Conservation (phyloP, 305 asterid genomes). For the Solanum hybrid region DNA sequence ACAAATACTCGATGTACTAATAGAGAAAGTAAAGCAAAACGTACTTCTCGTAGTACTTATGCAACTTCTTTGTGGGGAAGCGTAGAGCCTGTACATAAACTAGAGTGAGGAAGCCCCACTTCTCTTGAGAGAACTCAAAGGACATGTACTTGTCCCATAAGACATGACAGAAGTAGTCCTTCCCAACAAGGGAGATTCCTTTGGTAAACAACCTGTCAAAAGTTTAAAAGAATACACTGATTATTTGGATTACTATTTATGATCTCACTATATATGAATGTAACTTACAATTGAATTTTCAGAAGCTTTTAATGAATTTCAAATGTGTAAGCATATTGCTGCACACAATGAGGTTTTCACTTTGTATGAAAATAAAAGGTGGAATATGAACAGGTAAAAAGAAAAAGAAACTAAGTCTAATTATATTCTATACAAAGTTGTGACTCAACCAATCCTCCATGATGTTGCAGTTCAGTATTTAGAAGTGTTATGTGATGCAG, state of each 20-base stretch:
- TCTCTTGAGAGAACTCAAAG: constrained; percentile 58
- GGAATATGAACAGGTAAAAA: not conserved
- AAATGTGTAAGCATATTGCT: not conserved
- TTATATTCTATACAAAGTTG: not conserved
- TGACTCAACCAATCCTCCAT: not conserved
- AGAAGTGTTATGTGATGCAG: not conserved
- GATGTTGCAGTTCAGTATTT: not conserved
- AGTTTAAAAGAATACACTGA: not conserved
- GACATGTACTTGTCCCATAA: constrained; percentile 83
- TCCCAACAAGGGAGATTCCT: constrained; percentile 67
- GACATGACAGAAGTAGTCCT: constrained; percentile 66
- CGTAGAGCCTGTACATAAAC: constrained; percentile 67
- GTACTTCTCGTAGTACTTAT: constrained; percentile 65
- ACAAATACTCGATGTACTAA: not conserved
- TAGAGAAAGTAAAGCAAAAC: constrained; percentile 19
- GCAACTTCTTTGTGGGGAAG: constrained; percentile 75
- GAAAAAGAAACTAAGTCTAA: not conserved
- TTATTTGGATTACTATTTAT: not conserved
- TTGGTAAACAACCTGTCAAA: constrained; percentile 61
- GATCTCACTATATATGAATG: not conserved
- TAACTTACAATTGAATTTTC: not conserved
- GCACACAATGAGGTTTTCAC: not conserved
- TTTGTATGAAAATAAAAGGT: not conserved
- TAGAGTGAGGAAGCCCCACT: constrained; percentile 71
- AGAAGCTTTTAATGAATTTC: not conserved